Base-by-base conservation (phyloP, 768 basidiomycete species). In the Rhizopogon roseolus region DNA sequence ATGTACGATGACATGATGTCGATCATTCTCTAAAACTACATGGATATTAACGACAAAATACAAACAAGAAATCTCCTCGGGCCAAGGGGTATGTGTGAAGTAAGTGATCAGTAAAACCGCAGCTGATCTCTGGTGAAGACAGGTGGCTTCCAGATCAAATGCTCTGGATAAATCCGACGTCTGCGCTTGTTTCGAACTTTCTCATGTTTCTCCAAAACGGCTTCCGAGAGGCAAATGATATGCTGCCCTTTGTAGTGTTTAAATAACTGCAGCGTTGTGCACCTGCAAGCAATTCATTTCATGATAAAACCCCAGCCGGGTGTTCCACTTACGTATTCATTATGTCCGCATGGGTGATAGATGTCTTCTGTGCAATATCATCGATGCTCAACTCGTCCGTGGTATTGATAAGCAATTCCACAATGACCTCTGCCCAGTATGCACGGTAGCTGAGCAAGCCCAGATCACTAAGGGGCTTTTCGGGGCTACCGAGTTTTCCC, bases 371-470 rank as follows among this genome's bases (percentile, higher is more conserved):
- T 8, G 97, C 95, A 60, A 99, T 95, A 64, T 98, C 97, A 63
- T 99, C 97, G 61, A 99, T 88, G 67, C 88, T 92, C 52, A 98
- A 76, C 61, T 93, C 90, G 50, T 86, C 81, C 14, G 70, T 74
- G 19, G 82, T 79, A 56, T 78, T 81, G 57, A 96, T 72, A 42
- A 99, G 74, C 29, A 94, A 76, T 54, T 98, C 94, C 63, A 98
- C 86, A 63, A 98, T 98, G 48, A 88, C 90, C 69, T 98, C 95
- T 48, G 90, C 89, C 97, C 97, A 99, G 64, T 95, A 99, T 36
- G 96, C 91, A 52, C 96, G 81, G 69, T 99, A 99, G 40, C 90
- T 78, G 58, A 99, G 76, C 55, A 99, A 73, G 22, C 97, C 97
- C 45, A 99, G 77, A 74, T 99, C 97, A 65, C 85, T 88, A 37